A percentile compares a stretch with the other conserved stretches of the same genome.
phyloP scores from a whole-genome alignment of 164 flowering plant species.

The Paratinospora sagittata region DNA sequence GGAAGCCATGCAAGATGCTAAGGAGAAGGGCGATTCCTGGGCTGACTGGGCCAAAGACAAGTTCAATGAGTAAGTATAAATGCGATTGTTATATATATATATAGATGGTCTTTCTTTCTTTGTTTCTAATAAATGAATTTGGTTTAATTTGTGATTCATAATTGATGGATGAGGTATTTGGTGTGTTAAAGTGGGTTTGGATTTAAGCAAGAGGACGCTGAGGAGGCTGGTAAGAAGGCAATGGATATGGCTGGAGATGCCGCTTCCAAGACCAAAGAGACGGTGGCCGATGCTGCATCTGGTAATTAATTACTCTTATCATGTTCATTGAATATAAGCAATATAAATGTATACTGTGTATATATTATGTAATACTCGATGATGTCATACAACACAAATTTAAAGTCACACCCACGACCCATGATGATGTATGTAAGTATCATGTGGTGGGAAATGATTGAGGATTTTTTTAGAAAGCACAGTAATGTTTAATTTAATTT shows the following conservation, averaged over 20 bases:
- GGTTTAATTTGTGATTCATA: background rate
- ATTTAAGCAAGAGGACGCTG: constrained; percentile 6
- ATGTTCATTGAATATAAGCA: too few species aligned
- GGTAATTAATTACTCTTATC: too few species aligned
- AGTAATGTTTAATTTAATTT: too few species aligned
- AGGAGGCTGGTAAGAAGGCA: constrained; percentile 14
- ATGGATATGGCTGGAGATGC: constrained; percentile 26
- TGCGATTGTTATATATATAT: too few species aligned
- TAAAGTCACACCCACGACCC: too few species aligned
- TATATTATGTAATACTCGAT: too few species aligned
- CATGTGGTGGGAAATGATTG: too few species aligned
- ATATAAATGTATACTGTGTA: too few species aligned
- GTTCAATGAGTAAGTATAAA: constrained; percentile 23
- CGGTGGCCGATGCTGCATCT: constrained; percentile 16
- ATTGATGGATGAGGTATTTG: background rate
- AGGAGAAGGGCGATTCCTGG: constrained; percentile 25
- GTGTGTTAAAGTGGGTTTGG: constrained; percentile 22
- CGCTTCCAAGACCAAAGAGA: constrained; percentile 30
- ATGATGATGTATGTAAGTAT: too few species aligned
- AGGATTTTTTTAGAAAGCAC: too few species aligned
- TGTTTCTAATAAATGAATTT: background rate
- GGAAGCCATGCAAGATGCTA: constrained; percentile 20
- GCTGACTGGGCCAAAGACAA: constrained; percentile 27
- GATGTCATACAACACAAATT: too few species aligned
- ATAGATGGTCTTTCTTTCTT: too few species aligned